Evolutionary conservation across 192 early-diverging fungal species (phyloP).

Genomic region (Backusella sp.): DNA sequence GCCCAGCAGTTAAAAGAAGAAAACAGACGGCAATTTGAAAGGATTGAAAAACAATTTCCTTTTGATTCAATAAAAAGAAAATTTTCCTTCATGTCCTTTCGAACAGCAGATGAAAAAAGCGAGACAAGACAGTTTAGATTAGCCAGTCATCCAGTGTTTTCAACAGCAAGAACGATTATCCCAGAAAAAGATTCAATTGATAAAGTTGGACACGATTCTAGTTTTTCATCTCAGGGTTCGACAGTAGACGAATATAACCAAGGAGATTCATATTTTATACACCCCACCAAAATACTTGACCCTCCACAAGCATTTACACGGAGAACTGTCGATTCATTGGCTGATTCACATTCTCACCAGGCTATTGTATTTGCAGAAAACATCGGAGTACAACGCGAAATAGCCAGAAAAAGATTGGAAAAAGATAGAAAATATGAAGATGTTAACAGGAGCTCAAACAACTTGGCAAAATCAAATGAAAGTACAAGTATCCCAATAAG

Average conservation of each 20-base stretch:
- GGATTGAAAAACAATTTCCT: background rate
- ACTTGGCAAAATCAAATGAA: background rate
- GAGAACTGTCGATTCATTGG: background rate
- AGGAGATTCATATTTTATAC: background rate
- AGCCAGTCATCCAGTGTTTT: background rate
- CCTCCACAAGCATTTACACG: background rate
- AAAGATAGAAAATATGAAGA: conserved; percentile 21
- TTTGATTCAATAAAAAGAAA: background rate
- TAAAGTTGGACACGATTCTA: background rate
- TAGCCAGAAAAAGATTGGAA: conserved; percentile 25
- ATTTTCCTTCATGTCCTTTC: conserved; percentile 12
- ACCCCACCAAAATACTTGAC: background rate
- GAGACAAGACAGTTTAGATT: background rate
- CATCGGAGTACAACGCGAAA: conserved; percentile 24
- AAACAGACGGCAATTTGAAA: conserved; percentile 13
- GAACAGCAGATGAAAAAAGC: background rate
- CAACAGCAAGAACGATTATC: background rate
- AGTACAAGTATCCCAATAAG: conserved; percentile 11
- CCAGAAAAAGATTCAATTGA: background rate
- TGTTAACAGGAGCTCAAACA: background rate
- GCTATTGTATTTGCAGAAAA: conserved; percentile 37
- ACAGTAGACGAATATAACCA: background rate
- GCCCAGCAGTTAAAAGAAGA: conserved; percentile 16
- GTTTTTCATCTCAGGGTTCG: background rate
- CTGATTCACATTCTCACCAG: background rate